phyloP scores from a whole-genome alignment of 345 rosid species.

The Mallotus nudiflorus region DNA sequence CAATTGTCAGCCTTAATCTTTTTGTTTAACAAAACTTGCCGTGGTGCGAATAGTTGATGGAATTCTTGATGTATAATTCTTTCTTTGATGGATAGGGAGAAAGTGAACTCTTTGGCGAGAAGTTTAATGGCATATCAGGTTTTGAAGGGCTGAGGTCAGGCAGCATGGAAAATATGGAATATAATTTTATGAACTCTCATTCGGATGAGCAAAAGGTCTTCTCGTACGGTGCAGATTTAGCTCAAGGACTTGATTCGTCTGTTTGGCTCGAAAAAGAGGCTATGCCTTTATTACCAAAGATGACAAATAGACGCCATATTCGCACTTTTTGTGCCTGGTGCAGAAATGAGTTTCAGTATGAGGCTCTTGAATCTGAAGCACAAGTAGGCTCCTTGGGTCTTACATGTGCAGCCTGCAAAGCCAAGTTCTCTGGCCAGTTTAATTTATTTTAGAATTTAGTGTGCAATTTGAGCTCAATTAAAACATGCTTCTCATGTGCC shows the following conservation, averaged over 20 bases:
- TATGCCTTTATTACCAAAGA: conserved; percentile 45
- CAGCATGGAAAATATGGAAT: conserved; percentile 40
- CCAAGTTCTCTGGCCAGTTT: conserved; percentile 35
- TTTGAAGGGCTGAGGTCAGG: conserved; percentile 35
- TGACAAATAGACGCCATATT: conserved; percentile 32
- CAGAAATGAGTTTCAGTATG: conserved; percentile 38
- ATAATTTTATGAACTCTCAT: conserved; percentile 34
- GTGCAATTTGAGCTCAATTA: conserved; percentile 1
- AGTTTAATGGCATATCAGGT: conserved; percentile 26
- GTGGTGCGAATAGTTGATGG: not conserved
- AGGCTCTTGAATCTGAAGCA: conserved; percentile 28
- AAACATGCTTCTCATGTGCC: conserved; percentile 8
- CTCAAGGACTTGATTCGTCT: conserved; percentile 36
- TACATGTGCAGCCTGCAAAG: conserved; percentile 48
- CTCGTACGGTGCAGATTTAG: conserved; percentile 31
- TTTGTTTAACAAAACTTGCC: not conserved
- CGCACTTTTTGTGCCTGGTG: conserved; percentile 44
- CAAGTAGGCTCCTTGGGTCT: conserved; percentile 31
- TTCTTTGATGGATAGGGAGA: conserved; percentile 38
- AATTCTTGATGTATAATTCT: not conserved
- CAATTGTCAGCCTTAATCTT: not conserved
- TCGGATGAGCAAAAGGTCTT: conserved; percentile 29
- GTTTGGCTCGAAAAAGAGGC: conserved; percentile 49
- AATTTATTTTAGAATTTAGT: conserved; percentile 26
- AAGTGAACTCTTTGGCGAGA: conserved; percentile 32